Conservation (phyloP, 495 filamentous ascomycete species). For the Haplographium delicatum region DNA sequence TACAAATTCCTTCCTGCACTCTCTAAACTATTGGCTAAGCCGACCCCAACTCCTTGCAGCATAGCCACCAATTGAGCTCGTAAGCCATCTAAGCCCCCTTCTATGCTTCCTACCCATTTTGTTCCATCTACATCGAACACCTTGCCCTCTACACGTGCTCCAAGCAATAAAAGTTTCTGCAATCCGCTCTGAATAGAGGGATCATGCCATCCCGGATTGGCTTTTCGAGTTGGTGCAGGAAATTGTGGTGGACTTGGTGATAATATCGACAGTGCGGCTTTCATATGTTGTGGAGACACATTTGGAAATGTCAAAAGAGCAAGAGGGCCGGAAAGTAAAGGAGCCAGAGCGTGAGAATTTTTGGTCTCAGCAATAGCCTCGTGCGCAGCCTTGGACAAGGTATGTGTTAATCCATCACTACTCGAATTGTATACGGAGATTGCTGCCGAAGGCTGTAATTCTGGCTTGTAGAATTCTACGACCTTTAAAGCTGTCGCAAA, state of each 20-base stretch:
- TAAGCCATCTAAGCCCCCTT: slow-evolving; percentile 75
- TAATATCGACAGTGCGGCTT: slow-evolving; percentile 69
- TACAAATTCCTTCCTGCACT: slow-evolving; percentile 73
- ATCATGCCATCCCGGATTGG: slow-evolving; percentile 77
- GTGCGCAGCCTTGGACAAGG: slow-evolving; percentile 67
- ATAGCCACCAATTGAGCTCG: slow-evolving; percentile 74
- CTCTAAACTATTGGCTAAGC: slow-evolving; percentile 69
- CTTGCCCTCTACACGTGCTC: slow-evolving; percentile 72
- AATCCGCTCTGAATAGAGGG: slow-evolving; percentile 67
- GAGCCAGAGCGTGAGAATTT: slow-evolving; percentile 47
- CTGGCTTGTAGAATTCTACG: slow-evolving; percentile 78
- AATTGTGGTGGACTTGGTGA: slow-evolving; percentile 64
- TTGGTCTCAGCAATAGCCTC: slow-evolving; percentile 49
- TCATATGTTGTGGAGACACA: slow-evolving; percentile 77
- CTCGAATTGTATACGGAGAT: slow-evolving; percentile 30
- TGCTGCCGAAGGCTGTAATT: slow-evolving; percentile 31
- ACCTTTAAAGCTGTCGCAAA: slow-evolving; percentile 79
- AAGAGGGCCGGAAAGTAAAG: slow-evolving; percentile 75
- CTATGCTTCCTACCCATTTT: slow-evolving; percentile 80
- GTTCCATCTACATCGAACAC: slow-evolving; percentile 77
- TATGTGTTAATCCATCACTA: slow-evolving; percentile 59
- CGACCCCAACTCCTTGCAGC: slow-evolving; percentile 68
- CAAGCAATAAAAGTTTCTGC: slow-evolving; percentile 80
- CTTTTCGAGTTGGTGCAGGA: slow-evolving; percentile 66
- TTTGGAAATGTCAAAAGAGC: slow-evolving; percentile 74